These are phyloP conservation scores for Suillus clintonianus DNA, from an alignment of 768 basidiomycete genomes.

Conservation along the genomic window DNA sequence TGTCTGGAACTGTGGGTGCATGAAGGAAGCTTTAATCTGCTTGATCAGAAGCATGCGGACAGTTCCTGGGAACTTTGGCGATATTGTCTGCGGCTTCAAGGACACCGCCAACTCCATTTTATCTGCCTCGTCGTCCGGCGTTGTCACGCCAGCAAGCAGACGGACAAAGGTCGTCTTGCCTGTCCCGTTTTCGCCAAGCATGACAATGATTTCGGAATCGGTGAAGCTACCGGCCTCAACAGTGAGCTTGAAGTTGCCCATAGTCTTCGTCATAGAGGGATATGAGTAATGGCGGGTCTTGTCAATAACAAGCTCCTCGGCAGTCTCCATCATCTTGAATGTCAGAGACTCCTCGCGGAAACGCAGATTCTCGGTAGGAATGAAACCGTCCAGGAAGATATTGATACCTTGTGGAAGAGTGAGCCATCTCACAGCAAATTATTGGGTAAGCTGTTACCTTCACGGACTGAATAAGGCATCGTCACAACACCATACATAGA, in stretches of 20 bases:
- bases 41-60: constrained; percentile 94
- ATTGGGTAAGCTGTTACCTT: constrained; percentile 57
- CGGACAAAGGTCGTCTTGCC: constrained; percentile 99
- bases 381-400: constrained; percentile 98
- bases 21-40: constrained; percentile 92
- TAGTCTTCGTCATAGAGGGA: constrained; percentile 95
- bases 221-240: constrained; percentile 90
- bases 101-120: constrained; percentile 86
- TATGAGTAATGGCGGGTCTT: constrained; percentile 91
- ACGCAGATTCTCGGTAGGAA: constrained; percentile 97
- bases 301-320: constrained; percentile 84
- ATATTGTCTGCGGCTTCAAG: constrained; percentile 97
- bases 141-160: constrained; percentile 84
- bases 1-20: constrained; percentile 99
- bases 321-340: constrained; percentile 97
- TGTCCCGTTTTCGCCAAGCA: constrained; percentile 99
- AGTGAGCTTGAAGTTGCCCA: constrained; percentile 93
- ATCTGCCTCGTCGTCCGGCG: constrained; percentile 80
- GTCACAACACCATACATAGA: constrained; percentile 99
- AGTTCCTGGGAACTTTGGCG: constrained; percentile 96
- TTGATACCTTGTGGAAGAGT: constrained; percentile 75
- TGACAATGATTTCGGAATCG: constrained; percentile 99
- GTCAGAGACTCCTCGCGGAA: constrained; percentile 95
- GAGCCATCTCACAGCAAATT: constrained; percentile 2
- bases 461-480: constrained; percentile 96